Evolutionary conservation across 2,329 filamentous ascomycete genomes (phyloP), one percentile per base, ranked within the genome.

Genomic region (Fusarium armeniacum): DNA sequence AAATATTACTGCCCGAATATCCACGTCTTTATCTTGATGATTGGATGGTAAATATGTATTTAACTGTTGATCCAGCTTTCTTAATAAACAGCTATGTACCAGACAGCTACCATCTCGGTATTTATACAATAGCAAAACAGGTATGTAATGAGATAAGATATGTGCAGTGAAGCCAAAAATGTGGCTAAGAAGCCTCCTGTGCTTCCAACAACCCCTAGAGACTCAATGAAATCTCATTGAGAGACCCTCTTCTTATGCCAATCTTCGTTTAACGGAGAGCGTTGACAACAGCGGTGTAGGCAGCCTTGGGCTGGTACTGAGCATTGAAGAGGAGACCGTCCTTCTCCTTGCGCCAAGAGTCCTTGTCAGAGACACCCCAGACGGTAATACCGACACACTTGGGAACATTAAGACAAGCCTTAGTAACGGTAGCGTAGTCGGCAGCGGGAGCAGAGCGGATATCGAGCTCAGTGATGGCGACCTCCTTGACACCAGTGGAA

Each of bases 381-480:
- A 89, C 86, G 1, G 89, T 91, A 66, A 92, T 86, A 53, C 89
- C 89, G 7, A 90, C 84, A 74, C 90, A 92, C 76, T 88, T 86
- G 10, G 81, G 67, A 52, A 88, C 80, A 30, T 83, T 79, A 32
- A 90, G 76, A 72, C 90, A 92, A 20, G 86, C 89, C 51, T 86
- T 83, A 67, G 84, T 83, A 28, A 87, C 83, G 36, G 84, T 83
- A n/a, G 83, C 78, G 74, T 90, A 92, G 76, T 91, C 90, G 32
- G 79, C 78, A 10, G 83, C 70, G 11, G 84, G 80, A 13, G 87
- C 88, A 33, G 81, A 81, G 60, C 85, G 84, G 74, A 93, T 91
- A 74, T 93, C 91, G 32, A 91, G 83, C 80, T 91, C 89, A 3
- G 89, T 91, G 58, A 91, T 82, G 10, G 89, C 89, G 26, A 90